Percentiles rank a stretch among this genome's conserved stretches.
These are phyloP conservation scores for Jamesozyma hellenica DNA, from an alignment of 805 yeast genomes.

Conservation along the genomic window DNA sequence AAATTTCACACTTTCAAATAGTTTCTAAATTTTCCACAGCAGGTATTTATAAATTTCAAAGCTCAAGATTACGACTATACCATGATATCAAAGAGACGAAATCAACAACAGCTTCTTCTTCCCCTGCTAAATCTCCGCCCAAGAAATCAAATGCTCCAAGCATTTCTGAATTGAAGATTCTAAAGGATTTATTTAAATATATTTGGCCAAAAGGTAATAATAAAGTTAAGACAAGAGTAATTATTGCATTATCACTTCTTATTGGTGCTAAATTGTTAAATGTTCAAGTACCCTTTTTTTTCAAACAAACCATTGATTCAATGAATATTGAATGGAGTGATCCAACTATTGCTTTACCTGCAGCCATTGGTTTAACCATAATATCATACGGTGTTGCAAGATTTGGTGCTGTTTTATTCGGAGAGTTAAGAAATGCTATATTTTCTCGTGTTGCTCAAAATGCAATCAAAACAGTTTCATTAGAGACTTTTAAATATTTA, in stretches of 20 bases:
- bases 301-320: slow-evolving; percentile 77
- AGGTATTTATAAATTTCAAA: no score
- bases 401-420: slow-evolving; percentile 88
- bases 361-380: slow-evolving; percentile 51
- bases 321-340: slow-evolving; percentile 85
- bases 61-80: no score
- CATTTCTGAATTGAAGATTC: slow-evolving; percentile 39
- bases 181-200: slow-evolving; percentile 54
- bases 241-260: slow-evolving; percentile 61
- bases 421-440: slow-evolving; percentile 89
- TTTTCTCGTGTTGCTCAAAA: slow-evolving; percentile 93
- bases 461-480: slow-evolving; percentile 84
- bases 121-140: no score
- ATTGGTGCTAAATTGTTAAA: slow-evolving; percentile 76
- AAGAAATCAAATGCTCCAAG: slow-evolving; percentile 12
- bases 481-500: slow-evolving; percentile 75
- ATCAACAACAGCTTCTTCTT: no score
- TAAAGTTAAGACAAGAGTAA: slow-evolving; percentile 61
- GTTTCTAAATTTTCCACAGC: no score
- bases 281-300: slow-evolving; percentile 93
- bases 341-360: slow-evolving; percentile 48
- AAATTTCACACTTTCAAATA: no score
- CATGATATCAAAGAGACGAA: no score
- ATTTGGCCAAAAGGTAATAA: slow-evolving; percentile 74
- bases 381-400: slow-evolving; percentile 89